Base-by-base conservation (phyloP, 2,329 filamentous ascomycete genomes). In the Rutstroemia sp. region DNA sequence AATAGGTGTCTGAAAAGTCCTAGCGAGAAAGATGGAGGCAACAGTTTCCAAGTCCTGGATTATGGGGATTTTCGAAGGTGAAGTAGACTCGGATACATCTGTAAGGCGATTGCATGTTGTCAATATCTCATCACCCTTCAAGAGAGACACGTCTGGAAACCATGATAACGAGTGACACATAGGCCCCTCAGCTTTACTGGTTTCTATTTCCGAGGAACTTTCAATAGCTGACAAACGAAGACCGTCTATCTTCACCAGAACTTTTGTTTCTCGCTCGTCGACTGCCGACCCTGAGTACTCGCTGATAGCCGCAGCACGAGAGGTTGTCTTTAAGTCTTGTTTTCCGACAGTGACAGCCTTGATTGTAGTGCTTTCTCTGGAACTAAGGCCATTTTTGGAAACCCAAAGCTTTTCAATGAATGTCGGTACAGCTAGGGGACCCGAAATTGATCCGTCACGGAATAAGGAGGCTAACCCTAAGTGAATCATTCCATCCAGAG, bases 401-500 rank as follows among this genome's bases (percentile, higher is more conserved):
- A 23, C 23, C 23, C 23, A 23, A 23, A 23, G 23, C 23, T 23
- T 23, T 23, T 23, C 23, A 23, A 23, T 23, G 23, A 23, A 23
- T 23, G 23, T 23, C 3, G 23, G 23, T 23, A 23, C 23, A 23
- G 23, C 23, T 23, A 23, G 23, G 23, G 23, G 23, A 23, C 23
- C 23, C 23, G 23, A 23, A 23, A 23, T 23, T 23, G 23, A 23
- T 23, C 23, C 23, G 23, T 23, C 23, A 3, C 23, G 23, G 23
- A 23, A 23, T 23, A 23, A 23, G 4, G 23, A 23, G 23, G 23
- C 23, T 23, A 23, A 23, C 23, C 23, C 23, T 38, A 67, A 56
- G 27, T 70, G 68, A 14, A 72, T 63, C 57, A 71, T 66, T 46
- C 62, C 67, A 34, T 73, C 70, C 59, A 73, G 63, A 5, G 70